A percentile compares a stretch with the other conserved stretches of the same genome.
These are phyloP conservation scores for Rhizophora apiculata DNA, from an alignment of 345 rosid genomes.

Conservation along the genomic window DNA sequence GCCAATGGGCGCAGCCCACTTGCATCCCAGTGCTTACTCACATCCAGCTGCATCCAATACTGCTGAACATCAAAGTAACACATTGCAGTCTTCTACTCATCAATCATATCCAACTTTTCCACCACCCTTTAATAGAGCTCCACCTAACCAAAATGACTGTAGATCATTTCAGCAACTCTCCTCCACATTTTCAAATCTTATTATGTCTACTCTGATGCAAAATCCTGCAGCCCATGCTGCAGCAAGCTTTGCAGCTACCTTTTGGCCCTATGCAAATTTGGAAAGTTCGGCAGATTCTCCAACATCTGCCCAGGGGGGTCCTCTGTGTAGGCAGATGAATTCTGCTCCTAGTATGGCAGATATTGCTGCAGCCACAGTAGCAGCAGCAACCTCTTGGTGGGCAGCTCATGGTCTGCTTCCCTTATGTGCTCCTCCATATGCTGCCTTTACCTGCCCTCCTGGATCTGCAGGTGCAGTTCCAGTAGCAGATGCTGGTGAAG, in stretches of 20 bases:
- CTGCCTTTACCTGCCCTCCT: constrained; percentile 51
- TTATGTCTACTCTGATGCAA: constrained; percentile 67
- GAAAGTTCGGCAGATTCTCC: constrained; percentile 54
- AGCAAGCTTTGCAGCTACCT: constrained; percentile 74
- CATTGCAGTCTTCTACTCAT: constrained; percentile 35
- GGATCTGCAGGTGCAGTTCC: constrained; percentile 45
- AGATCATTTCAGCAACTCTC: constrained; percentile 66
- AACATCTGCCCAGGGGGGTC: constrained; percentile 36
- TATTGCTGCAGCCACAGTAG: constrained; percentile 82
- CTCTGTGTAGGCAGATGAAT: constrained; percentile 41
- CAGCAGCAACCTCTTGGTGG: constrained; percentile 99
- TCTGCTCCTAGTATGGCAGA: constrained; percentile 63
- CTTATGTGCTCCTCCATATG: constrained; percentile 61
- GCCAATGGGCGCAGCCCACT: constrained; percentile 43
- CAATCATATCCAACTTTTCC: constrained; percentile 56
- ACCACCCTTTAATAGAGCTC: constrained; percentile 41
- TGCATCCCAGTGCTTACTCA: constrained; percentile 34
- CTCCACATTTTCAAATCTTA: constrained; percentile 66
- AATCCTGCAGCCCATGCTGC: constrained; percentile 84
- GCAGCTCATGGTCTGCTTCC: constrained; percentile 88
- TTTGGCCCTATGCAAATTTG: constrained; percentile 65
- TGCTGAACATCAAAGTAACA: constrained; percentile 45
- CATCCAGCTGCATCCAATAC: constrained; percentile 56
- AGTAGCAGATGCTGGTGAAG: constrained; percentile 36
- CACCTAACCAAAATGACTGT: constrained; percentile 59